Conservation (phyloP, 805 yeast genomes). For the Yamadazyma endophytica region DNA sequence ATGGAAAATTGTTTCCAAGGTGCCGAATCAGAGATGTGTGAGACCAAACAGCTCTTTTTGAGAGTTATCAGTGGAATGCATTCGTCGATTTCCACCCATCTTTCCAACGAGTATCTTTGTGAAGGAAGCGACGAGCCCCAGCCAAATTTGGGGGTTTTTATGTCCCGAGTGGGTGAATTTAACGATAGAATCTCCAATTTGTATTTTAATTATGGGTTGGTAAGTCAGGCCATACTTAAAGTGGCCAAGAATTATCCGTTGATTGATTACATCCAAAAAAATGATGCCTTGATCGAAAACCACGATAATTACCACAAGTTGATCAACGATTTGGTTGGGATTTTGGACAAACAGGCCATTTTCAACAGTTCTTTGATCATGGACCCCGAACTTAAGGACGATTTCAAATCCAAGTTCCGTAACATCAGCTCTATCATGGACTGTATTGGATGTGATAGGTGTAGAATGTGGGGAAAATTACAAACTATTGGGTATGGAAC, state of each 20-base stretch:
- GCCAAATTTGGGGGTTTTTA: constrained; percentile 77
- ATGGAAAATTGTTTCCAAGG: constrained; percentile 82
- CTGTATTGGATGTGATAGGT: constrained; percentile 97
- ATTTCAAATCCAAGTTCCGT: constrained; percentile 78
- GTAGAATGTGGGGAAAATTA: constrained; percentile 96
- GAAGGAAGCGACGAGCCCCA: constrained; percentile 58
- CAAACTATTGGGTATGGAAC: constrained; percentile 98
- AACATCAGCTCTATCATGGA: constrained; percentile 94
- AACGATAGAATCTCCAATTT: constrained; percentile 87
- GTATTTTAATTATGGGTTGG: constrained; percentile 87
- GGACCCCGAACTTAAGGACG: constrained; percentile 65
- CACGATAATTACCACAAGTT: constrained; percentile 31
- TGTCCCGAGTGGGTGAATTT: constrained; percentile 84
- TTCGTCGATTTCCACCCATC: constrained; percentile 89
- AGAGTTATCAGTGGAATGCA: constrained; percentile 90
- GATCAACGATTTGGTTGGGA: constrained; percentile 14
- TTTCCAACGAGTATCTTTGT: constrained; percentile 77
- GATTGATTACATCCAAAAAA: constrained; percentile 16
- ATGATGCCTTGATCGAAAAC: constrained; percentile 45
- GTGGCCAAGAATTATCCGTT: constrained; percentile 23
- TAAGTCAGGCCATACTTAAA: constrained; percentile 77
- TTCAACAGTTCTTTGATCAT: constrained; percentile 44
- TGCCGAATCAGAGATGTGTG: constrained; percentile 12
- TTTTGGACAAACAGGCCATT: constrained; percentile 33
- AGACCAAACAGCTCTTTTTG: constrained; percentile 86